Evolutionary conservation across 371 early-diverging fungal genomes (phyloP).

Genomic region (Zopfochytrium polystomum): DNA sequence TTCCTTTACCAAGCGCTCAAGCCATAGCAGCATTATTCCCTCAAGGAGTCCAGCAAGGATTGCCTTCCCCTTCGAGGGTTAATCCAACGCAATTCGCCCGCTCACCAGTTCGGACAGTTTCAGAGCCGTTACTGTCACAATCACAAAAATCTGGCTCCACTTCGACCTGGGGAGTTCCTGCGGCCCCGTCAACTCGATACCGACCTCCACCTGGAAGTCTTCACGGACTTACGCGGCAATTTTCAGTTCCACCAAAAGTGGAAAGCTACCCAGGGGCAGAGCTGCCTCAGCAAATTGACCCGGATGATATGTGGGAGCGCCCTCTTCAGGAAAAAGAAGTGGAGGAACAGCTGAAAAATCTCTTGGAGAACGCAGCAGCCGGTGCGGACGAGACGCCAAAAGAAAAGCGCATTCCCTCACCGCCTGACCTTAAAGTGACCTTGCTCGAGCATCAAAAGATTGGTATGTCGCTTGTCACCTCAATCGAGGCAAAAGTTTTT

Average conservation of each 20-base stretch:
- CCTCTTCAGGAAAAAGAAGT: constrained; percentile 24
- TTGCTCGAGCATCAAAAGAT: constrained; percentile 43
- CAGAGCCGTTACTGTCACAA: not conserved
- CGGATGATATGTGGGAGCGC: constrained; percentile 1
- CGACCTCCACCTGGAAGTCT: not conserved
- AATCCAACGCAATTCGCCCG: too few species aligned
- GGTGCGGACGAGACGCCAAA: constrained; percentile 22
- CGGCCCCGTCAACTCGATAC: not conserved
- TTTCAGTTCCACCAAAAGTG: not conserved
- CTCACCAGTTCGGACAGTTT: too few species aligned
- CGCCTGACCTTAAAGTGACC: constrained; percentile 20
- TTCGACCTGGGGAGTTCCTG: not conserved
- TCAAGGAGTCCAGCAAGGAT: too few species aligned
- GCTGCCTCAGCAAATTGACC: not conserved
- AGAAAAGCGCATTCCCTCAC: constrained; percentile 23
- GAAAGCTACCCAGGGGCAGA: not conserved
- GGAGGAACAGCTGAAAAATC: constrained; percentile 24
- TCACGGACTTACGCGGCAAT: not conserved
- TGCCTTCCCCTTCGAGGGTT: too few species aligned
- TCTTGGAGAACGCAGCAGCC: constrained; percentile 36
- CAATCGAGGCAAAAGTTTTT: not conserved
- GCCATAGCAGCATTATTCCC: too few species aligned
- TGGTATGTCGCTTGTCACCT: constrained; percentile 10
- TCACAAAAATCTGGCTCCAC: not conserved
- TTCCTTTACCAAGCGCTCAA: too few species aligned